Conservation (phyloP, 371 early-diverging fungal genomes). For the Mucor saturninus region DNA sequence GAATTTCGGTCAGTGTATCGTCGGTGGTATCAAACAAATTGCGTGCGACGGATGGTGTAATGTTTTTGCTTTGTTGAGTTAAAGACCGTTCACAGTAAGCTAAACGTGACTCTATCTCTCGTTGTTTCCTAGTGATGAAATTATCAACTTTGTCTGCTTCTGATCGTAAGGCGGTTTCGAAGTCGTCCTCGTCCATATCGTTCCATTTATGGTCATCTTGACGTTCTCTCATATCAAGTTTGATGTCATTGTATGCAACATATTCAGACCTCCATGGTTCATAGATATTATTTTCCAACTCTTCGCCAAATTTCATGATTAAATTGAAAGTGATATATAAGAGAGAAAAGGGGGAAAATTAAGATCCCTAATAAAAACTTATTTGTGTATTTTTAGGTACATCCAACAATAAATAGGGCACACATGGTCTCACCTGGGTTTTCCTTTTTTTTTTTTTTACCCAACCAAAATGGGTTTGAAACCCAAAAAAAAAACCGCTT, state of each 20-base stretch:
- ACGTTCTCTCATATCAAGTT: conserved; percentile 70
- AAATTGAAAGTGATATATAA: conserved; percentile 4
- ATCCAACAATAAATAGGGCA: conserved; percentile 1
- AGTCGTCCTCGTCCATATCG: conserved; percentile 79
- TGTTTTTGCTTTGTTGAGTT: conserved; percentile 32
- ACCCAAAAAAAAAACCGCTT: neutral
- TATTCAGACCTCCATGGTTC: conserved; percentile 90
- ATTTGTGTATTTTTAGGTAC: conserved; percentile 22
- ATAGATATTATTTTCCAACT: conserved; percentile 71
- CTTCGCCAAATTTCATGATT: conserved; percentile 86
- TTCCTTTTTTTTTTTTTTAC: neutral
- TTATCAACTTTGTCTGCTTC: conserved; percentile 85
- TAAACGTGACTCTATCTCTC: conserved; percentile 87
- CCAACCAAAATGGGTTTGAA: neutral
- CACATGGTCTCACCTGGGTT: conserved; percentile 17
- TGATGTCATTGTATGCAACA: conserved; percentile 81
- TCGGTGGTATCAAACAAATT: conserved; percentile 62
- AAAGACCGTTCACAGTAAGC: conserved; percentile 70
- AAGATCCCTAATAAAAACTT: neutral
- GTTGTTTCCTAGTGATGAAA: conserved; percentile 70
- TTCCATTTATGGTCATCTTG: conserved; percentile 53
- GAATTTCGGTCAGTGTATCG: conserved; percentile 77
- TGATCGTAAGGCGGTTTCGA: conserved; percentile 80
- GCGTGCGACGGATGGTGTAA: conserved; percentile 22
- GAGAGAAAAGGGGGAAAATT: conserved; percentile 6